Percentiles rank a stretch among this genome's conserved stretches.
phyloP scores from a whole-genome alignment of 2,329 filamentous ascomycete genomes.

The Camptophora hylomeconis region DNA sequence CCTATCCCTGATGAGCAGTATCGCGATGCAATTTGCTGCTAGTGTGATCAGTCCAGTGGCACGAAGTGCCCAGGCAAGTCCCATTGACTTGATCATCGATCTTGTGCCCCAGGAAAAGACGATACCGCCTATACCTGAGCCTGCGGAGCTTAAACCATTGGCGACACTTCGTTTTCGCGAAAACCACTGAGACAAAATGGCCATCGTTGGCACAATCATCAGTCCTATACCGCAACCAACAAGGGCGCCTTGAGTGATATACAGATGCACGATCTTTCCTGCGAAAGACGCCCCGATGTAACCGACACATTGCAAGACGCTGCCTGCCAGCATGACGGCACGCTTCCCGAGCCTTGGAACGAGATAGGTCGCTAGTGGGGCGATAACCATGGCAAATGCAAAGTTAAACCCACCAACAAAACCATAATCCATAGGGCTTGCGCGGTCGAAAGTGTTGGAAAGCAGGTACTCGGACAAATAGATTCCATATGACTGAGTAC shows the following conservation, averaged over 20 bases:
- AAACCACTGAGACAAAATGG: slow-evolving; percentile 20
- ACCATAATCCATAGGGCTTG: slow-evolving; percentile 18
- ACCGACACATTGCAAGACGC: slow-evolving; percentile 9
- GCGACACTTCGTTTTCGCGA: slow-evolving; percentile 18
- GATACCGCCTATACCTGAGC: slow-evolving; percentile 19
- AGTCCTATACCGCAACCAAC: slow-evolving; percentile 18
- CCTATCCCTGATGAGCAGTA: slow-evolving; percentile 18
- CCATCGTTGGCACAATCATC: slow-evolving; percentile 13
- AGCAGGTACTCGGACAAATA: slow-evolving; percentile 29
- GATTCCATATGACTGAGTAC: slow-evolving; percentile 26
- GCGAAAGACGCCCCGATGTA: slow-evolving; percentile 19
- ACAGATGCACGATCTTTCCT: slow-evolving; percentile 13
- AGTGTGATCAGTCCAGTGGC: slow-evolving; percentile 17
- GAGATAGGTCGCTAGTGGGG: slow-evolving; percentile 19
- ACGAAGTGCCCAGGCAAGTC: slow-evolving; percentile 17
- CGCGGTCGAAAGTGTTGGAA: slow-evolving; percentile 16
- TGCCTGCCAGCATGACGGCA: slow-evolving; percentile 11
- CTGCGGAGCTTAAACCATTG: slow-evolving; percentile 18
- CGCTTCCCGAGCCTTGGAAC: slow-evolving; percentile 11
- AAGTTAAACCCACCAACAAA: slow-evolving; percentile 20
- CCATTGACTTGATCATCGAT: slow-evolving; percentile 17
- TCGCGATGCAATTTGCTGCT: slow-evolving; percentile 12
- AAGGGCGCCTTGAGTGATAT: slow-evolving; percentile 16
- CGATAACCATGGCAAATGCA: slow-evolving; percentile 15
- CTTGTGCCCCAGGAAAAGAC: slow-evolving; percentile 17